These are phyloP conservation scores for Pythium dissotocum DNA, from an alignment of 352 stramenopile species.

Conservation along the genomic window DNA sequence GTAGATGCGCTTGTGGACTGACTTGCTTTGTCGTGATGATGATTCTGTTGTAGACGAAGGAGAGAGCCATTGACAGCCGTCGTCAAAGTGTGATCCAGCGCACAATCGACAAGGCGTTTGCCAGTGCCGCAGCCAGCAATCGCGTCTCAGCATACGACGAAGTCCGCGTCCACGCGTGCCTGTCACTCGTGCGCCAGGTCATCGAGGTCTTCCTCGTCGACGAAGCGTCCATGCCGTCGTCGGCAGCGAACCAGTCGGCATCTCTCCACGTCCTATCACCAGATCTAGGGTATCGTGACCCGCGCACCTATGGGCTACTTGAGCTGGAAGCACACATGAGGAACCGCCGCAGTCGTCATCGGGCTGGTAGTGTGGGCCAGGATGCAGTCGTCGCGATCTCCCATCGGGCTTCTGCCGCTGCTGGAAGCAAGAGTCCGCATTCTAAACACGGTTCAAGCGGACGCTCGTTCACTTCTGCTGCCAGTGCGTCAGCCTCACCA, in stretches of 20 bases:
- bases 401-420: constrained; percentile 16
- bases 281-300: constrained; percentile 41
- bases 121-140: not conserved
- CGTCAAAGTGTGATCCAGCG: constrained; percentile 27
- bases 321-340: constrained; percentile 60
- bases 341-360: constrained; percentile 46
- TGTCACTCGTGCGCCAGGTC: constrained; percentile 51
- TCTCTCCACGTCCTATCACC: constrained; percentile 50
- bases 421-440: constrained; percentile 30
- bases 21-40: not conserved
- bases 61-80: constrained; percentile 3
- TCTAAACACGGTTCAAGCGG: constrained; percentile 15
- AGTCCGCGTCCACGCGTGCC: constrained; percentile 53
- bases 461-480: constrained; percentile 8
- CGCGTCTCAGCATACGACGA: constrained; percentile 40
- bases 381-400: not conserved
- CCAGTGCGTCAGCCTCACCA: not conserved
- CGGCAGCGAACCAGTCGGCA: not conserved
- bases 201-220: constrained; percentile 63
- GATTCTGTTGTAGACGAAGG: constrained; percentile 21
- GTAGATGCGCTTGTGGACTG: not conserved
- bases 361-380: constrained; percentile 27
- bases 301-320: constrained; percentile 38
- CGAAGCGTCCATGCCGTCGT: constrained; percentile 27
- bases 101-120: constrained; percentile 23